These are phyloP conservation scores for Chlamydomonas asymmetrica DNA, from an alignment of 139 green algal genomes.

Conservation along the genomic window DNA sequence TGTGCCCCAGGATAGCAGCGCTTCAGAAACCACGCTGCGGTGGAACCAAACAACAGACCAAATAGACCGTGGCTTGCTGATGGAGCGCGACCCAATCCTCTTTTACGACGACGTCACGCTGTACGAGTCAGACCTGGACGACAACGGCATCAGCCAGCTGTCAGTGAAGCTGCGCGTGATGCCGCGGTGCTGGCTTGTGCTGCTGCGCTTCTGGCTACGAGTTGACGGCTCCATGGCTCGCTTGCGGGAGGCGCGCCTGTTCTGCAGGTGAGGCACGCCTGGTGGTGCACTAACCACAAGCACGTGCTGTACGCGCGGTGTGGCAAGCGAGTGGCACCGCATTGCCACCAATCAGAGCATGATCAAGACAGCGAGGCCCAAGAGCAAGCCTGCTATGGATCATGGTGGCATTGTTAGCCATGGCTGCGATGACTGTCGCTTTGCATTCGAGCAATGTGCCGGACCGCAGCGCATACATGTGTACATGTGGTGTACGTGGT, in stretches of 20 bases:
- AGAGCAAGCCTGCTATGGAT: no score
- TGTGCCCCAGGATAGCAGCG: no score
- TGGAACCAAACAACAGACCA: slow-evolving; percentile 46
- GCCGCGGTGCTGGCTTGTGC: slow-evolving; percentile 87
- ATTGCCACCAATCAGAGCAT: no score
- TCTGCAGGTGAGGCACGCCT: slow-evolving; percentile 65
- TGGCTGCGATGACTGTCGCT: no score
- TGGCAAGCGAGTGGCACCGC: no score
- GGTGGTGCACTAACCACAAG: no score
- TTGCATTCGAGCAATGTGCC: no score
- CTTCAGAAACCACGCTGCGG: background rate
- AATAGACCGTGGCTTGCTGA: slow-evolving; percentile 77
- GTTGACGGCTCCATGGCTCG: slow-evolving; percentile 83
- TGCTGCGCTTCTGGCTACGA: slow-evolving; percentile 84
- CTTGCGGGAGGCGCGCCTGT: slow-evolving; percentile 77
- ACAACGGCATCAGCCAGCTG: slow-evolving; percentile 76
- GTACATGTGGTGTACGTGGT: no score
- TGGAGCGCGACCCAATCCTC: slow-evolving; percentile 83
- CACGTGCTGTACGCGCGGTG: no score
- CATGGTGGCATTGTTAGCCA: no score
- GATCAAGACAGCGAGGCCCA: no score
- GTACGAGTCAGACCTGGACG: slow-evolving; percentile 92
- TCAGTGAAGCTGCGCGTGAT: slow-evolving; percentile 70
- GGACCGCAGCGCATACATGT: no score
- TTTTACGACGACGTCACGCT: slow-evolving; percentile 81